These are phyloP conservation scores for Fusarium guadeloupense DNA, from an alignment of 2,329 filamentous ascomycete species.

Conservation along the genomic window DNA sequence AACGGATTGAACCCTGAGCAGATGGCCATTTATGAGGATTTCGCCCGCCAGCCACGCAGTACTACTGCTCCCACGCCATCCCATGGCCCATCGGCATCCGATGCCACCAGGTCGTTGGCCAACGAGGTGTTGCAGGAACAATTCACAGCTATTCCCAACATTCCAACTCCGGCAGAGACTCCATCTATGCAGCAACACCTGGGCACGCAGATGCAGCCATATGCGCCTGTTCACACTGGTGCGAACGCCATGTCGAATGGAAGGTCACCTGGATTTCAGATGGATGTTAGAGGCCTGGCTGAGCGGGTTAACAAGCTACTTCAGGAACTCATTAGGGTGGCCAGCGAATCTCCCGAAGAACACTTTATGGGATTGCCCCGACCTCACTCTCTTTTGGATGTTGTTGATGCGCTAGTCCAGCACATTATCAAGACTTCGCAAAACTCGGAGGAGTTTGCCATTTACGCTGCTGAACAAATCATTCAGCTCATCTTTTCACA, in stretches of 20 bases:
- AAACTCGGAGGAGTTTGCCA: conserved; percentile 67
- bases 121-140: conserved; percentile 73
- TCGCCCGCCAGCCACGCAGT: conserved; percentile 83
- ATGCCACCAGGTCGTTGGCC: conserved; percentile 68
- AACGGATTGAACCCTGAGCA: conserved; percentile 88
- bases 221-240: conserved; percentile 61
- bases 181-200: conserved; percentile 62
- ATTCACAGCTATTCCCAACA: conserved; percentile 64
- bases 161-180: conserved; percentile 69
- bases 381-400: conserved; percentile 67
- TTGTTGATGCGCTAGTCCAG: conserved; percentile 69
- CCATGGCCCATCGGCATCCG: conserved; percentile 67
- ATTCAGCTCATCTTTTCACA: conserved; percentile 64
- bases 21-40: conserved; percentile 96
- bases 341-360: conserved; percentile 63
- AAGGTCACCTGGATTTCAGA: conserved; percentile 57
- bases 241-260: conserved; percentile 57
- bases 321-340: conserved; percentile 64
- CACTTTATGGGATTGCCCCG: conserved; percentile 69
- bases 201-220: conserved; percentile 63
- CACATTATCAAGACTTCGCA: conserved; percentile 71
- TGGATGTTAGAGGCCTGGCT: conserved; percentile 62
- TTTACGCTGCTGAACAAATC: conserved; percentile 69
- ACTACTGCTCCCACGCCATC: conserved; percentile 62
- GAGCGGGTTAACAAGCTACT: conserved; percentile 68